These are phyloP conservation scores for Candida sanyaensis DNA, from an alignment of 1,139 yeast species.

Conservation along the genomic window DNA sequence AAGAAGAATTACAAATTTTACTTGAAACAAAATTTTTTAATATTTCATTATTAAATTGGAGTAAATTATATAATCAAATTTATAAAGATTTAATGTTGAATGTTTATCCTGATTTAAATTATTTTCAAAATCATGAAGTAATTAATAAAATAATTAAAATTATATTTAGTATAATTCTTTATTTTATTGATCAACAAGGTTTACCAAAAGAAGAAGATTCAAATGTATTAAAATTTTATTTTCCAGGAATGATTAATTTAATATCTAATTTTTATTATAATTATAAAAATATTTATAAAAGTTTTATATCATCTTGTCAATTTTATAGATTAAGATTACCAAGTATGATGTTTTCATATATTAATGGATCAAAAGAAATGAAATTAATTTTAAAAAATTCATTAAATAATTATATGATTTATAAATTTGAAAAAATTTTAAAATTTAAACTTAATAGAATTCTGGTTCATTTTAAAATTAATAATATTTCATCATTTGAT, in stretches of 20 bases:
- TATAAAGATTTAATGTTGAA: constrained; percentile 24
- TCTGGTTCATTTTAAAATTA: constrained; percentile 49
- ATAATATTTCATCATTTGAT: constrained; percentile 33
- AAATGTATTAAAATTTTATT: constrained; percentile 16
- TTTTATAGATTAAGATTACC: constrained; percentile 36
- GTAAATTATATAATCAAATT: constrained; percentile 13
- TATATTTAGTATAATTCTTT: constrained; percentile 26
- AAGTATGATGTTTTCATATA: constrained; percentile 22
- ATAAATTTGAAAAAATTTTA: constrained; percentile 50
- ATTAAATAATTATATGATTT: constrained; percentile 15
- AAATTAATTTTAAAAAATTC: constrained; percentile 10
- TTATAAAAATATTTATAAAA: constrained; percentile 32
- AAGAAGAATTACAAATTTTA: constrained; percentile 3
- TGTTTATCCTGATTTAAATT: constrained; percentile 46
- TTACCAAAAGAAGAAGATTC: constrained; percentile 6
- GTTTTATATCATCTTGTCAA: constrained; percentile 49
- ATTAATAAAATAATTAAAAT: constrained; percentile 28
- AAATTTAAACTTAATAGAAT: constrained; percentile 45
- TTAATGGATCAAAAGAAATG: constrained; percentile 10
- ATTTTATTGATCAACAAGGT: constrained; percentile 18
- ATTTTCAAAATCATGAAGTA: constrained; percentile 35
- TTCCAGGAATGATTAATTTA: constrained; percentile 30
- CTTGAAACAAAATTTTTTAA: constrained; percentile 6
- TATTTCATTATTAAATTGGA: constrained; percentile 7
- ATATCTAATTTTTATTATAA: constrained; percentile 45